Conservation (phyloP, 352 stramenopile genomes). For the Globisporangium emineosum region DNA sequence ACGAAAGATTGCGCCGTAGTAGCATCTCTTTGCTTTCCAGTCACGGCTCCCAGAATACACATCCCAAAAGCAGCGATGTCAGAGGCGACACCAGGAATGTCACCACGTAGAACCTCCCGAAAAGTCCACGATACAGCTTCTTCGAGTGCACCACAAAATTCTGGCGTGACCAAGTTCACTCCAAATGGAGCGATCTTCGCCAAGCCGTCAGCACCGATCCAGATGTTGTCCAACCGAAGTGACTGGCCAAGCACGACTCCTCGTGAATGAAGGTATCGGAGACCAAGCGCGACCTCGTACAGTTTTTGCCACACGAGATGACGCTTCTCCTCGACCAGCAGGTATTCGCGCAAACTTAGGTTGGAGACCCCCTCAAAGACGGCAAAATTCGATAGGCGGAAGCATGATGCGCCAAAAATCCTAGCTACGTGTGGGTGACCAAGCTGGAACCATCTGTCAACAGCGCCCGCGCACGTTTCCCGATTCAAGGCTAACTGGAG, state of each 20-base stretch:
- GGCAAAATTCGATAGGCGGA: no score
- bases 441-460: no score
- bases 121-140: background rate
- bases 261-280: background rate
- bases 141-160: background rate
- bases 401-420: no score
- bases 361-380: no score
- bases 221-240: background rate
- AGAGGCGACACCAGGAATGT: background rate
- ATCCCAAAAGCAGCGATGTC: background rate
- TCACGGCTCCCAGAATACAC: background rate
- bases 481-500: no score
- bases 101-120: background rate
- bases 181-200: background rate
- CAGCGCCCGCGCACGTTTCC: no score
- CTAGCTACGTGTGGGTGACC: no score
- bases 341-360: no score
- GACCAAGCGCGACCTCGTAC: background rate
- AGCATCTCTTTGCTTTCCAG: background rate
- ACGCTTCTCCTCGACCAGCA: background rate
- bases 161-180: background rate
- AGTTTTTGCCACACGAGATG: background rate
- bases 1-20: no score
- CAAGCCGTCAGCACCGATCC: background rate
- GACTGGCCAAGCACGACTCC: background rate